phyloP scores from a whole-genome alignment of 2,329 filamentous ascomycete species.

The Colletotrichum tofieldiae region DNA sequence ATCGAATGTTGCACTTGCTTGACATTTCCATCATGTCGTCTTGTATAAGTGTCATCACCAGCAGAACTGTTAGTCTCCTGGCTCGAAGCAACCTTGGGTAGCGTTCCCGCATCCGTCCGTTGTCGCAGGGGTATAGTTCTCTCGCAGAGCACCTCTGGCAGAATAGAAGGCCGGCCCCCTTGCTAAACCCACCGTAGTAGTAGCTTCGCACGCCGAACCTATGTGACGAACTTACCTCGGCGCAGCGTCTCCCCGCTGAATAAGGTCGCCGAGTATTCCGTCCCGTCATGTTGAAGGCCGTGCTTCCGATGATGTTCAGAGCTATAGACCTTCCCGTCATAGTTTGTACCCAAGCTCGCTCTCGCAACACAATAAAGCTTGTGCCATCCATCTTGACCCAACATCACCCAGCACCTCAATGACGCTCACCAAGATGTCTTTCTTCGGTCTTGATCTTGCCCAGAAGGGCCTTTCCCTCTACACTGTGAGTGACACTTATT shows the following conservation, averaged over 20 bases:
- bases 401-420: background rate
- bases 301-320: background rate
- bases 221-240: background rate
- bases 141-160: background rate
- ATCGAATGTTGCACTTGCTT: slow-evolving; percentile 13
- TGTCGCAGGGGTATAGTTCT: background rate
- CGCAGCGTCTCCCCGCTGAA: background rate
- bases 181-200: background rate
- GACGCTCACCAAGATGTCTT: slow-evolving; percentile 39
- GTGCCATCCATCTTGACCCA: background rate
- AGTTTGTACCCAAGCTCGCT: background rate
- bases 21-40: background rate
- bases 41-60: slow-evolving; percentile 20
- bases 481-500: slow-evolving; percentile 46
- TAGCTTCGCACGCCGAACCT: background rate
- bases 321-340: background rate
- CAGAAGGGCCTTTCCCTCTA: slow-evolving; percentile 55
- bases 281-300: background rate
- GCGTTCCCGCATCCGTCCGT: background rate
- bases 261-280: background rate
- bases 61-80: background rate
- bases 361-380: background rate
- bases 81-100: background rate
- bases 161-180: background rate
- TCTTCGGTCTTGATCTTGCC: slow-evolving; percentile 53